Percentiles rank a stretch among this genome's conserved stretches.
These are phyloP conservation scores for Cordyceps farinosa DNA, from an alignment of 2,329 filamentous ascomycete genomes.

Conservation along the genomic window DNA sequence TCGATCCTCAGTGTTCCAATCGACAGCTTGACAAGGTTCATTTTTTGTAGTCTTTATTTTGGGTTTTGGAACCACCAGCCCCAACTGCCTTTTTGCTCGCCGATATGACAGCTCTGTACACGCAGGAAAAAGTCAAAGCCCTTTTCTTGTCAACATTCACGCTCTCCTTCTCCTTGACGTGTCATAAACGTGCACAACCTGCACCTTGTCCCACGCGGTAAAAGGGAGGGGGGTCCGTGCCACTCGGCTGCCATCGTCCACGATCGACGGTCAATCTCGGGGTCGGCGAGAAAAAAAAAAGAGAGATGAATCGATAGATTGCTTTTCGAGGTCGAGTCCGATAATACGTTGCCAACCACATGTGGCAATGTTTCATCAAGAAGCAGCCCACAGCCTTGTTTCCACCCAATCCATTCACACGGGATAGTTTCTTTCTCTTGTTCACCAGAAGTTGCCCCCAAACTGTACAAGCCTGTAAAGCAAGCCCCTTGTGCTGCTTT, in stretches of 20 bases:
- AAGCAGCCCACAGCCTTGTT: too few relatives aligned
- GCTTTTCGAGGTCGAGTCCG: neutral
- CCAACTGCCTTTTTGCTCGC: too few relatives aligned
- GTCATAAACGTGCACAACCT: neutral
- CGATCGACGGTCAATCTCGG: slow-evolving; percentile 3
- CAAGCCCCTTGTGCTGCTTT: too few relatives aligned
- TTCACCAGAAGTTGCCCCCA: too few relatives aligned
- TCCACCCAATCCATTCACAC: too few relatives aligned
- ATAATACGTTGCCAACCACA: neutral
- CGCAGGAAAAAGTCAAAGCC: too few relatives aligned
- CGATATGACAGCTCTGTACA: neutral
- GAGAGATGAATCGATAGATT: neutral
- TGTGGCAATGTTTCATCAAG: neutral
- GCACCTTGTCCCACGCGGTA: neutral
- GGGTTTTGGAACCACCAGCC: too few relatives aligned
- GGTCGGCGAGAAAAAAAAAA: neutral
- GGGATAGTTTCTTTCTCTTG: too few relatives aligned
- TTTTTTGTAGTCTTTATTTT: too few relatives aligned
- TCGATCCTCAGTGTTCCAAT: neutral
- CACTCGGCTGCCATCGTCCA: neutral
- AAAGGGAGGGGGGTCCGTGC: neutral
- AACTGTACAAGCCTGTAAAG: too few relatives aligned
- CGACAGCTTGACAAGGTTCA: neutral
- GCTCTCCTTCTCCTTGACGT: neutral
- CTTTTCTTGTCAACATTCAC: neutral